Base-by-base conservation (phyloP, 1,284 basidiomycete species). In the Coniferiporia weirii region DNA sequence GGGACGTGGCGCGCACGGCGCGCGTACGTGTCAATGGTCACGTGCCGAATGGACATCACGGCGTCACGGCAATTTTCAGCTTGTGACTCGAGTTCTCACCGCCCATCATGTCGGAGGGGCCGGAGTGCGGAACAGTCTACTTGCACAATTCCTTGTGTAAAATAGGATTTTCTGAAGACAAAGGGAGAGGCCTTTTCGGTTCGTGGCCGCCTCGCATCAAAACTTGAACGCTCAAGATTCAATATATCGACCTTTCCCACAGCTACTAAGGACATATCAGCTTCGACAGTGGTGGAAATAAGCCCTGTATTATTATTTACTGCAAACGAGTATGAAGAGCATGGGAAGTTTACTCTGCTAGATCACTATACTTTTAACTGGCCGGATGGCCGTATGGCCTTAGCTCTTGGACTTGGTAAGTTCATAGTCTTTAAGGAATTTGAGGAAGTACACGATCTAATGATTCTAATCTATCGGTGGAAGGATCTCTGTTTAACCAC, bases 311-410 rank as follows among this genome's bases (percentile, higher is more conserved):
- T 97, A 9, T 75, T 97, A 6, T 84, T 96, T 66, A 73, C 76
- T 0, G 78, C 81, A 51, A 77, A 83, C 34, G 91, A 94, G 71
- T 94, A 94, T 69, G 78, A 83, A 49, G 66, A 72, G 6, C 79
- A 89, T 68, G 89, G 86, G 57, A 79, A 73, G 64, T 76, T 87
- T 65, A 95, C 91, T 0, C 72, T 89, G 0, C 74, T 96, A 13
- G 89, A 95, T 64, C 85, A 89, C 53, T 95, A 95, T 69, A 87
- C 91, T 0, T 95, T 95, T 68, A 86, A 83, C 47, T 97, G 93
- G 89, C 73, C 76, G 51, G 81, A 84, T 63, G 88, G 88, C 0
- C 81, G 83, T 1, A 93, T 93, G 90, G 95, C 91, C 0, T 78
- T 98, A 1, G 90, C 91, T 0, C 72, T 96, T 0, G 95, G 95